A percentile compares a stretch with the other conserved stretches of the same genome.
Evolutionary conservation across 2,329 filamentous ascomycete genomes (phyloP).

Genomic region (Diaporthe amygdali): DNA sequence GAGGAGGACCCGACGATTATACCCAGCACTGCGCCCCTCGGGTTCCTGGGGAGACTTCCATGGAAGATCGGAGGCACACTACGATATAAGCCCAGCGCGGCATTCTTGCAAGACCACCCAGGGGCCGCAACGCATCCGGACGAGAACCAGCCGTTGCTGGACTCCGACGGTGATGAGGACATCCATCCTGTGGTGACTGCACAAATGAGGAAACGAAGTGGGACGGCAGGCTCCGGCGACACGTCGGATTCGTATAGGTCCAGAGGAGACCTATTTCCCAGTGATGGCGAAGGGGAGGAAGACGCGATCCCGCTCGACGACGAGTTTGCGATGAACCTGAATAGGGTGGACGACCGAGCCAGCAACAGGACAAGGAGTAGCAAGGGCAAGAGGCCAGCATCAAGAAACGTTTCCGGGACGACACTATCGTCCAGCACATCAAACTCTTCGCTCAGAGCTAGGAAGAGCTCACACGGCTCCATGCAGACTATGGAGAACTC

Average conservation of each 20-base stretch:
- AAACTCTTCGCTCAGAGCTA: constrained; percentile 32
- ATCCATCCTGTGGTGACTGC: constrained; percentile 20
- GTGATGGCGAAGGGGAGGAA: constrained; percentile 83
- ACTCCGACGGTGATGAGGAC: constrained; percentile 58
- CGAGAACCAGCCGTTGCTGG: constrained; percentile 75
- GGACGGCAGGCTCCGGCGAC: constrained; percentile 78
- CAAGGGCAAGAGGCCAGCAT: constrained; percentile 61
- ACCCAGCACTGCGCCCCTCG: constrained; percentile 82
- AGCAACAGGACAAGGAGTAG: constrained; percentile 68
- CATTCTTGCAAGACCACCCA: constrained; percentile 88
- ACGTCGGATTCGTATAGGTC: constrained; percentile 88
- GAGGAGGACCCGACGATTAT: constrained; percentile 87
- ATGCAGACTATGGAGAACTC: constrained; percentile 41
- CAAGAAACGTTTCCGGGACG: constrained; percentile 63
- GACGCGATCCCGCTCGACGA: constrained; percentile 93
- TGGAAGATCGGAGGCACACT: constrained; percentile 84
- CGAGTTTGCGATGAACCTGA: constrained; percentile 85
- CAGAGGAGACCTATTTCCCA: constrained; percentile 87
- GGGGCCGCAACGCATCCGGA: constrained; percentile 48
- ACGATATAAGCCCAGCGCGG: constrained; percentile 88
- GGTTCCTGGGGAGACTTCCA: constrained; percentile 82
- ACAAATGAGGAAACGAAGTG: constrained; percentile 68
- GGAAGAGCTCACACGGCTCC: constrained; percentile 31
- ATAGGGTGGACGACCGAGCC: constrained; percentile 75
- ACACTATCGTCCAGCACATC: constrained; percentile 53